phyloP scores from a whole-genome alignment of 1,284 basidiomycete genomes.

The Moesziomyces globuligerus region DNA sequence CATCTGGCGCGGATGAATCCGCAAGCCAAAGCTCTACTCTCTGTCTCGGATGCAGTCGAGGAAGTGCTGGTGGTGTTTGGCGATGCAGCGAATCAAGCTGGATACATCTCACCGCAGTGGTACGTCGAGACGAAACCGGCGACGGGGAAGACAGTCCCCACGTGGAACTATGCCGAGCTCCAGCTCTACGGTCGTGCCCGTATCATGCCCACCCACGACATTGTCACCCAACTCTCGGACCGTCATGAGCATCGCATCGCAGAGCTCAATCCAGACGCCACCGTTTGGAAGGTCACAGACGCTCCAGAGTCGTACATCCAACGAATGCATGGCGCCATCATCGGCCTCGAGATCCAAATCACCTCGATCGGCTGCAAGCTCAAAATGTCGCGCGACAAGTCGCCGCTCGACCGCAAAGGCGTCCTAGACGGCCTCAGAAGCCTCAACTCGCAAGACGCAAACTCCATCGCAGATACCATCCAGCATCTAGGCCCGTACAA shows the following conservation, averaged over 20 bases:
- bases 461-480: constrained; percentile 5
- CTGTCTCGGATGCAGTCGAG: background rate
- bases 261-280: background rate
- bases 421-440: constrained; percentile 67
- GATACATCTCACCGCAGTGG: constrained; percentile 47
- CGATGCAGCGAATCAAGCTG: constrained; percentile 5
- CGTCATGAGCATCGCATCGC: constrained; percentile 11
- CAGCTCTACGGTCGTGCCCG: constrained; percentile 31
- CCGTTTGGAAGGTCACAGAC: constrained; percentile 67
- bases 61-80: constrained; percentile 37
- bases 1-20: constrained; percentile 47
- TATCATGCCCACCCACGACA: constrained; percentile 2
- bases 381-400: constrained; percentile 69
- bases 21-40: constrained; percentile 42
- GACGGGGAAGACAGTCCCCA: constrained; percentile 47
- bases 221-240: constrained; percentile 14
- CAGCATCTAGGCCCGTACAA: constrained; percentile 6
- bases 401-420: constrained; percentile 67
- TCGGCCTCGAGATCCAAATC: constrained; percentile 69
- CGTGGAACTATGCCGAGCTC: constrained; percentile 51
- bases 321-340: constrained; percentile 68
- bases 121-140: constrained; percentile 42
- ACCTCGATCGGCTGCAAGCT: constrained; percentile 68
- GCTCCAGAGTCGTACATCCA: constrained; percentile 68
- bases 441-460: constrained; percentile 42